Base-by-base conservation (phyloP, 1,139 yeast species). In the Arxiozyma slooffiae region DNA sequence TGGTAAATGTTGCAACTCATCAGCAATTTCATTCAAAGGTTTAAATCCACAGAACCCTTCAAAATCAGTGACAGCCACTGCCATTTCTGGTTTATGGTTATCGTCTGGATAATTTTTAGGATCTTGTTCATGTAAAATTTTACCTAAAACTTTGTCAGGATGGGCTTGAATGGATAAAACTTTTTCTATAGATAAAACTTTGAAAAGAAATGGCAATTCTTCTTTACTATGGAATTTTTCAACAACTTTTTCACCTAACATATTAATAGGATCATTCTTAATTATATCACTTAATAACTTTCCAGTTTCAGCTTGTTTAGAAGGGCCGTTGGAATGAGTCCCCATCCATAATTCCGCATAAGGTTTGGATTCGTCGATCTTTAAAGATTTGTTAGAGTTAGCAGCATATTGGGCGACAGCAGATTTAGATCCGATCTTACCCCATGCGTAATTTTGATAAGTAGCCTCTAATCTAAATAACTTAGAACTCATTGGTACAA, bases 31-130 rank as follows among this genome's bases (percentile, higher is more conserved):
- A 45, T 76, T 77, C 61, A 90, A 77, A 14, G 98, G 98, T 68
- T 94, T 85, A 74, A 92, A 92, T 0, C 99, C 99, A 70, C 98
- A 92, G 72, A 92, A 90, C 0, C 97, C 98, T 73, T 92, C 97
- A 62, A 92, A 92, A 54, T 80, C 87, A 20, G 97, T 90, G 50
- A 92, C 81, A 11, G 98, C 98, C 67, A 92, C 81, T 49, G 98
- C 97, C 97, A 92, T 94, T 70, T 92, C 99, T 22, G 99, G 99
- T 74, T 92, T 92, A 72, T 92, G 99, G 74, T 92, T 92, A 67
- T 82, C 95, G 71, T 92, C 99, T 4, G 97, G 98, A 68, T 94
- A 92, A 71, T 92, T 86, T 61, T 82, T 81, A 50, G 98, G 97
- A 71, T 92, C 97, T 36, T 76, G 71, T 16, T 78, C 76, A 65